These are phyloP conservation scores for Saraca asoca DNA, from an alignment of 331 rosid genomes.

Conservation along the genomic window DNA sequence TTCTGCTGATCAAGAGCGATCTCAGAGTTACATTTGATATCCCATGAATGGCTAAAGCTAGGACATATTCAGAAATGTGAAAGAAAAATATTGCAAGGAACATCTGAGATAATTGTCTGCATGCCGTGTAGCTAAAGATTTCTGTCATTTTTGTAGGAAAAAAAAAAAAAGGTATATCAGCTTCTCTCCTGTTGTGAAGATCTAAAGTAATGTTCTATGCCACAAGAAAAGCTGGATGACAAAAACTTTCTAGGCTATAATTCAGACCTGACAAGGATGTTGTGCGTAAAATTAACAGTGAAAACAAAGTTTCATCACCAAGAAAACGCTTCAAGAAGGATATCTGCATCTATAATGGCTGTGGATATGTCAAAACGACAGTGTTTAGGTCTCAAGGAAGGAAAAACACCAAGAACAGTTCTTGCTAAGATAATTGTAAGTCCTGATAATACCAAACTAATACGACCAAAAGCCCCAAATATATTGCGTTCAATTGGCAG, in stretches of 20 bases:
- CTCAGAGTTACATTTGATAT: conserved; percentile 55
- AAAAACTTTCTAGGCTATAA: conserved; percentile 24
- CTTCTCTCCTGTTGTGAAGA: conserved; percentile 26
- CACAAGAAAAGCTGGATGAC: conserved; percentile 36
- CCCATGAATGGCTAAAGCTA: conserved; percentile 74
- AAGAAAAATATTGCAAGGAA: conserved; percentile 60
- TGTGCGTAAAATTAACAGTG: conserved; percentile 25
- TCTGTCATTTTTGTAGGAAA: conserved; percentile 52
- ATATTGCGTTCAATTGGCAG: too few relatives aligned
- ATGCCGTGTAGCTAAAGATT: conserved; percentile 60
- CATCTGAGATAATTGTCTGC: conserved; percentile 73
- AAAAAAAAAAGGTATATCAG: conserved; percentile 30
- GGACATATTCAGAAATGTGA: conserved; percentile 73
- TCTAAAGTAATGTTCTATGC: conserved; percentile 30
- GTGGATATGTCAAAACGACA: conserved; percentile 14
- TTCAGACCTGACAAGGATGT: conserved; percentile 50
- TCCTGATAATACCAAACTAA: neutral
- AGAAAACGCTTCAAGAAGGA: conserved; percentile 34
- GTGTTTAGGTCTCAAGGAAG: neutral
- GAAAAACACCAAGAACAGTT: neutral
- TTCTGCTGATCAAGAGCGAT: conserved; percentile 75
- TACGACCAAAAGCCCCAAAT: too few relatives aligned
- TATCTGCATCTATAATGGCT: conserved; percentile 32
- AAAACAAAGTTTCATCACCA: conserved; percentile 18
- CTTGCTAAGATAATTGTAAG: neutral